Evolutionary conservation across 306 rosid species (phyloP), one percentile per base, ranked within the genome.

Genomic region (Purshia tridentata): DNA sequence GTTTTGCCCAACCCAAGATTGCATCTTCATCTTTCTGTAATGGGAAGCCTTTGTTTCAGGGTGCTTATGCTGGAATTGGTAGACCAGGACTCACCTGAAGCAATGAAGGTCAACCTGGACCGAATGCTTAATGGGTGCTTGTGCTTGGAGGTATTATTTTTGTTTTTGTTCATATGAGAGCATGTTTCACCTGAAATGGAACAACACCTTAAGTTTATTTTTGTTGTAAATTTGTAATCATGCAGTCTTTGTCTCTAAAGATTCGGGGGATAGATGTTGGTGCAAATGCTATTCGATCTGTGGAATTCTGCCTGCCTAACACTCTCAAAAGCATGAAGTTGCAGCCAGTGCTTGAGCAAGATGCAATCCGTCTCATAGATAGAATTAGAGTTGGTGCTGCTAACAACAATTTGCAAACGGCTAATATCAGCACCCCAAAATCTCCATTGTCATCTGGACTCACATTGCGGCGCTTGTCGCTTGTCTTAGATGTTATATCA

Each of bases 11-110:
- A 45, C 6, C 11, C 19, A 65, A 65, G 70, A 46, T 47, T 22
- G 55, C 39, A 45, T 6, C 55, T 65, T 65, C 54, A 35, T 49
- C 9, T 19, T 18, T 65, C 2, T 19, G 57, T 67, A 9, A 67
- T 48, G 22, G 14, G 42, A 16, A 1, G 39, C 8, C 14, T 9
- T 23, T 14, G 8, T 62, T 40, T 61, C 61, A 79, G 83, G 76
- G 79, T 74, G 48, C 61, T 79, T 69, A 50, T 63, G 72, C 48
- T 80, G 16, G 79, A 62, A 80, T 69, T 74, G 72, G 80, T 58
- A 20, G 80, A 76, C 35, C 70, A 42, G 67, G 69, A 65, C 11
- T 54, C 72, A 54, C 46, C 54, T 52, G 10, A 62, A n/a, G 62
- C 3, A 35, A 63, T 80, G 14, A 69, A 54, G 63, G 13, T 20